These are phyloP conservation scores for Phytophthora rubi DNA, from an alignment of 352 stramenopile species.

Conservation along the genomic window DNA sequence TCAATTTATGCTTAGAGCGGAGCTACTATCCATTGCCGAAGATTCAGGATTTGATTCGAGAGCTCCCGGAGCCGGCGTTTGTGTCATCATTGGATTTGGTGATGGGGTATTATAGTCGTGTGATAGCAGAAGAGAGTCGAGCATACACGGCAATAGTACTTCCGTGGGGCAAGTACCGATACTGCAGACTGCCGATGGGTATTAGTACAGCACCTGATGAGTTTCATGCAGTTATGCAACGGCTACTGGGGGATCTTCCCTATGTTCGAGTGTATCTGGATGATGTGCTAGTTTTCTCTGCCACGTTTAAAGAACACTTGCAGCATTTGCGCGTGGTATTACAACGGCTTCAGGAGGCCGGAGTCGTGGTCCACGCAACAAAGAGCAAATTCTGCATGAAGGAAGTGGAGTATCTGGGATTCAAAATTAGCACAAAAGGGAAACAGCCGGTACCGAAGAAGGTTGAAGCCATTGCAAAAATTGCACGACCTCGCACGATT, in stretches of 20 bases:
- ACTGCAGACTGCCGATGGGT: slow-evolving; percentile 13
- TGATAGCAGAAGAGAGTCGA: slow-evolving; percentile 8
- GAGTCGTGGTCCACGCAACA: no score
- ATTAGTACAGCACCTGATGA: slow-evolving; percentile 17
- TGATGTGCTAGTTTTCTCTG: not conserved
- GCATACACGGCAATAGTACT: slow-evolving; percentile 1
- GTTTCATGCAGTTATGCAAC: slow-evolving; percentile 7
- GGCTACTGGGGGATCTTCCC: not conserved
- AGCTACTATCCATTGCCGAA: not conserved
- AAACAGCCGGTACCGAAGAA: not conserved
- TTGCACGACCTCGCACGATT: not conserved
- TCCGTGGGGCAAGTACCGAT: slow-evolving; percentile 15
- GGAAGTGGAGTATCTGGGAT: no score
- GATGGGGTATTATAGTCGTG: not conserved
- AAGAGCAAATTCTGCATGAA: no score
- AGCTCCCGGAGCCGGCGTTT: not conserved
- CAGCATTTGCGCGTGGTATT: no score
- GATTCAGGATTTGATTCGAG: not conserved
- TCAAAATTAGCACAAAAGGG: not conserved
- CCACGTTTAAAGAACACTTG: no score
- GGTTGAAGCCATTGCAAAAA: not conserved
- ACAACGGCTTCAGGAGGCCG: no score
- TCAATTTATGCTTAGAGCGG: not conserved
- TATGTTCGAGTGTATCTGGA: not conserved
- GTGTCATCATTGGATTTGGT: not conserved